These are phyloP conservation scores for Borovskyia barvae DNA, from an alignment of 208 protist species.

Conservation along the genomic window DNA sequence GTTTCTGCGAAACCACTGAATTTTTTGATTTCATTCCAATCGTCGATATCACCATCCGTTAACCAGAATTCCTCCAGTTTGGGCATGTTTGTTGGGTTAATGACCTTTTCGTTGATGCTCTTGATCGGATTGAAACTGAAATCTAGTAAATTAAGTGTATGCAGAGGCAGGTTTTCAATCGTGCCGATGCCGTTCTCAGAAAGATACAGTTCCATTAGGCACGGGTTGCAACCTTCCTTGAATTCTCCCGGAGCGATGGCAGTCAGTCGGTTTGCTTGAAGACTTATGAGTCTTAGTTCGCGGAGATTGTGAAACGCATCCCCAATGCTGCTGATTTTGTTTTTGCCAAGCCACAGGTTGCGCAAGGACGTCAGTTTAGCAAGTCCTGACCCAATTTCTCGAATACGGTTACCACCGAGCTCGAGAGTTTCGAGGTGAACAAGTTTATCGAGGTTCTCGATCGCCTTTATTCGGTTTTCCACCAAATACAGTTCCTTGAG, in stretches of 20 bases:
- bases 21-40: constrained; percentile 82
- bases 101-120: constrained; percentile 54
- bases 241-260: constrained; percentile 69
- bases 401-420: constrained; percentile 87
- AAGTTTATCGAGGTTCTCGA: constrained; percentile 78
- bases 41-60: constrained; percentile 80
- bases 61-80: constrained; percentile 89
- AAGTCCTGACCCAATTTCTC: constrained; percentile 74
- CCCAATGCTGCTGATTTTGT: constrained; percentile 85
- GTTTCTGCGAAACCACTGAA: constrained; percentile 55
- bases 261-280: constrained; percentile 89
- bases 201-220: constrained; percentile 73
- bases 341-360: constrained; percentile 90
- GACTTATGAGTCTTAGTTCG: constrained; percentile 59
- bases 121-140: constrained; percentile 86
- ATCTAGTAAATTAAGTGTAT: constrained; percentile 58
- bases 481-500: constrained; percentile 90
- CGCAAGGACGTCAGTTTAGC: constrained; percentile 59
- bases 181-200: constrained; percentile 80
- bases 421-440: constrained; percentile 84
- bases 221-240: constrained; percentile 44
- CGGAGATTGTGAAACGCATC: constrained; percentile 51
- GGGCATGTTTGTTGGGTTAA: constrained; percentile 72
- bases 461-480: constrained; percentile 91
- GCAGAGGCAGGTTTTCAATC: constrained; percentile 68